These are phyloP conservation scores for Alternaria alternata DNA, from an alignment of 2,329 filamentous ascomycete genomes.

Conservation along the genomic window DNA sequence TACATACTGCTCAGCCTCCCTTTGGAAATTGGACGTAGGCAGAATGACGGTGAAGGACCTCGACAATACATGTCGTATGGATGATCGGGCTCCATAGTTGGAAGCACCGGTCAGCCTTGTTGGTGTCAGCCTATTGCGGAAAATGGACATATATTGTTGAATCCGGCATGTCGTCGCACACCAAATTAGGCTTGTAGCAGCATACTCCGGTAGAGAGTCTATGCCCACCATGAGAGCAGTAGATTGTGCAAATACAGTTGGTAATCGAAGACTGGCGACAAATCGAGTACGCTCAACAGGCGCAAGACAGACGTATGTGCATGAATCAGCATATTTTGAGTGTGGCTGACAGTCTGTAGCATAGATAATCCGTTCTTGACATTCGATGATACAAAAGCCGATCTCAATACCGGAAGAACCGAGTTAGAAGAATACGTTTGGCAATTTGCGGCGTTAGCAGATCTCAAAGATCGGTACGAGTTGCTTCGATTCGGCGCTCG, in stretches of 20 bases:
- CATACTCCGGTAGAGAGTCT: background rate
- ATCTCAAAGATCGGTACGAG: slow-evolving; percentile 26
- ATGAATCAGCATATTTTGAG: background rate
- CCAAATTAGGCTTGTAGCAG: background rate
- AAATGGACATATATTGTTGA: background rate
- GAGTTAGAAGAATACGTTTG: slow-evolving; percentile 33
- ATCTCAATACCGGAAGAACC: slow-evolving; percentile 16
- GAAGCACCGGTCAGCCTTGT: background rate
- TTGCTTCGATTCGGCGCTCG: slow-evolving; percentile 30
- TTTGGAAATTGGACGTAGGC: background rate
- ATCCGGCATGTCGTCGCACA: background rate
- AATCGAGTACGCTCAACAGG: slow-evolving; percentile 10
- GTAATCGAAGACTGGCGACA: slow-evolving; percentile 1
- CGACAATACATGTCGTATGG: background rate
- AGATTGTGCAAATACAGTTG: background rate
- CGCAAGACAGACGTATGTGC: slow-evolving; percentile 19
- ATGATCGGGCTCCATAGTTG: background rate
- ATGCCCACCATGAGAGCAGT: background rate
- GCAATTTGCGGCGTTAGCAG: slow-evolving; percentile 19
- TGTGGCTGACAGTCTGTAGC: slow-evolving; percentile 1
- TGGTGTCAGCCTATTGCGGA: background rate
- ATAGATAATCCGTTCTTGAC: slow-evolving; percentile 33
- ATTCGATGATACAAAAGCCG: slow-evolving; percentile 24
- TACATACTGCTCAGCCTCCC: background rate
- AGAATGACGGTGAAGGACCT: background rate